These are phyloP conservation scores for Botrytis porri DNA, from an alignment of 2,329 filamentous ascomycete species.

Conservation along the genomic window DNA sequence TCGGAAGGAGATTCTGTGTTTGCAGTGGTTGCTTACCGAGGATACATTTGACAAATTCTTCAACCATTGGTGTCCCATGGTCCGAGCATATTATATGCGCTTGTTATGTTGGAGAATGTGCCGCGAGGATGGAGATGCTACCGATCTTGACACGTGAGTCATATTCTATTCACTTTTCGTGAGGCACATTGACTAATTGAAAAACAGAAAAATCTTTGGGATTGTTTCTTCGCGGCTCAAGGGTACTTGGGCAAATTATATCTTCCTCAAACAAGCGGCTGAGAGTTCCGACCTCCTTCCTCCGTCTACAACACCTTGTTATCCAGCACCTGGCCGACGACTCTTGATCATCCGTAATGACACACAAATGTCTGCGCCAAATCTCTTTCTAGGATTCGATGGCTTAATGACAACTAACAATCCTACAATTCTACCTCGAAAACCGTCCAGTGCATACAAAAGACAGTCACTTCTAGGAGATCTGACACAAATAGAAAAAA, in stretches of 20 bases:
- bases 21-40: slow-evolving; percentile 60
- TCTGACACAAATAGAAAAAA: slow-evolving; percentile 24
- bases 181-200: slow-evolving; percentile 30
- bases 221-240: slow-evolving; percentile 56
- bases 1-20: slow-evolving; percentile 58
- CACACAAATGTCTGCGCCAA: slow-evolving; percentile 39
- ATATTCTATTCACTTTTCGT: slow-evolving; percentile 24
- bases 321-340: slow-evolving; percentile 64
- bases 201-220: slow-evolving; percentile 53
- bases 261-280: slow-evolving; percentile 56
- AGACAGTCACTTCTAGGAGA: slow-evolving; percentile 31
- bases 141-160: slow-evolving; percentile 53
- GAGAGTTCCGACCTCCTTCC: slow-evolving; percentile 47
- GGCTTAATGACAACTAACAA: slow-evolving; percentile 43
- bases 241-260: slow-evolving; percentile 61
- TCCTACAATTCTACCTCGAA: slow-evolving; percentile 18
- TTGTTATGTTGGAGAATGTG: slow-evolving; percentile 69
- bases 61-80: slow-evolving; percentile 76
- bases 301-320: slow-evolving; percentile 63
- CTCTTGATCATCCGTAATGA: slow-evolving; percentile 71
- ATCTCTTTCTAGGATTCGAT: slow-evolving; percentile 60
- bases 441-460: slow-evolving; percentile 29
- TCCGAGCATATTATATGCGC: slow-evolving; percentile 72
- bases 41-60: slow-evolving; percentile 65
- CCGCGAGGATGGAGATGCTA: slow-evolving; percentile 55